phyloP scores from a whole-genome alignment of 1,139 yeast genomes.

The Zygosaccharomyces pseudobailii region DNA sequence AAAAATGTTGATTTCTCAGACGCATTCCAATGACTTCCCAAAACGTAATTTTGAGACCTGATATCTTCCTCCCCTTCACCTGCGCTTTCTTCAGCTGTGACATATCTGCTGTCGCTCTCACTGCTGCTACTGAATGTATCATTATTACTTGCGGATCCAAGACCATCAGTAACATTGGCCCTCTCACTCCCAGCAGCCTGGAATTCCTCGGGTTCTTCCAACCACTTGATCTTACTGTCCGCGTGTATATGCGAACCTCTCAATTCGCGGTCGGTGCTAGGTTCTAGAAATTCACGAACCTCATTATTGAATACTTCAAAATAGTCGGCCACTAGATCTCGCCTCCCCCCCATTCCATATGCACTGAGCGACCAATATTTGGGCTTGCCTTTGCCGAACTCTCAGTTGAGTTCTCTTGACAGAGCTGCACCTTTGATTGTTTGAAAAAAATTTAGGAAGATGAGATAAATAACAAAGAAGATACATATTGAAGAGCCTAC shows the following conservation, averaged over 20 bases:
- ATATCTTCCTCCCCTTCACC: slow-evolving; percentile 2
- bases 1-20: slow-evolving; percentile 31
- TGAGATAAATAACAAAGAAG: no score
- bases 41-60: neutral
- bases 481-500: neutral
- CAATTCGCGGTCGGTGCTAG: slow-evolving; percentile 17
- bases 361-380: neutral
- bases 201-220: slow-evolving; percentile 5
- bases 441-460: neutral
- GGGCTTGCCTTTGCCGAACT: neutral
- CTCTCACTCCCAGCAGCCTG: neutral
- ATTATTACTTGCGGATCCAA: neutral
- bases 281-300: slow-evolving; percentile 18
- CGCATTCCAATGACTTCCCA: slow-evolving; percentile 29
- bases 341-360: slow-evolving; percentile 8
- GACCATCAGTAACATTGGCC: slow-evolving; percentile 1
- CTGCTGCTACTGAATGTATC: neutral
- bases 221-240: slow-evolving; percentile 15
- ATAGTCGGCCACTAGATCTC: slow-evolving; percentile 17
- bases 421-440: neutral
- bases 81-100: slow-evolving; percentile 5
- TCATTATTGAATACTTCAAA: slow-evolving; percentile 20
- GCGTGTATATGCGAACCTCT: slow-evolving; percentile 24
- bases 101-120: slow-evolving; percentile 4
- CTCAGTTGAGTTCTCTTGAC: neutral